Evolutionary conservation across 2,329 filamentous ascomycete species (phyloP).

Genomic region (Tricladium varicosporioides): DNA sequence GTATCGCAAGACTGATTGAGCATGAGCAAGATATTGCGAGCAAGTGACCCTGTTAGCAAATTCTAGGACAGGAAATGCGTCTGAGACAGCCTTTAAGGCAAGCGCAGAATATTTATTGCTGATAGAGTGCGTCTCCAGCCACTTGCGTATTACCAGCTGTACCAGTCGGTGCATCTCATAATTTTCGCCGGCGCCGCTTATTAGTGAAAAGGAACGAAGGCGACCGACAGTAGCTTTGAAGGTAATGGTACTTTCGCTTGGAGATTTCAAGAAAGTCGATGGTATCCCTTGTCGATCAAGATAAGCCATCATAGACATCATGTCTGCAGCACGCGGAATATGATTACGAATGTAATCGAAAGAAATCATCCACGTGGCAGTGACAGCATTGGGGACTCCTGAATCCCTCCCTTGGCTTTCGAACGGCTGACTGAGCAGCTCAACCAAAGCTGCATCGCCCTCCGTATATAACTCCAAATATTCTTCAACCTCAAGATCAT

Average conservation of each 20-base stretch:
- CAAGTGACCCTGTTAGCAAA: constrained; percentile 34
- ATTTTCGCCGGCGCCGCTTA: constrained; percentile 26
- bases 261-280: constrained; percentile 2
- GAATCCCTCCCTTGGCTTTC: constrained; percentile 35
- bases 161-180: constrained; percentile 19
- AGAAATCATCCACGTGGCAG: constrained; percentile 36
- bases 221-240: constrained; percentile 35
- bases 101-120: constrained; percentile 4
- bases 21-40: constrained; percentile 27
- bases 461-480: constrained; percentile 36
- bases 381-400: constrained; percentile 33
- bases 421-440: constrained; percentile 29
- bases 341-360: constrained; percentile 35
- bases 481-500: constrained; percentile 22
- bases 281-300: constrained; percentile 19
- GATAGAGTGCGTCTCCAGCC: constrained; percentile 15
- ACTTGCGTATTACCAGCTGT: constrained; percentile 20
- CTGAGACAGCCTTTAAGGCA: constrained; percentile 14
- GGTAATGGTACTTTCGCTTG: background rate
- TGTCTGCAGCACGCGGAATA: constrained; percentile 9
- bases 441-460: background rate
- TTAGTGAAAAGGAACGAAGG: constrained; percentile 38
- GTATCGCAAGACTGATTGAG: background rate
- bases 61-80: constrained; percentile 13
- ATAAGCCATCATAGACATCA: constrained; percentile 17